Evolutionary conservation across 352 stramenopile species (phyloP).

Genomic region (Phytopythium kandeliae): DNA sequence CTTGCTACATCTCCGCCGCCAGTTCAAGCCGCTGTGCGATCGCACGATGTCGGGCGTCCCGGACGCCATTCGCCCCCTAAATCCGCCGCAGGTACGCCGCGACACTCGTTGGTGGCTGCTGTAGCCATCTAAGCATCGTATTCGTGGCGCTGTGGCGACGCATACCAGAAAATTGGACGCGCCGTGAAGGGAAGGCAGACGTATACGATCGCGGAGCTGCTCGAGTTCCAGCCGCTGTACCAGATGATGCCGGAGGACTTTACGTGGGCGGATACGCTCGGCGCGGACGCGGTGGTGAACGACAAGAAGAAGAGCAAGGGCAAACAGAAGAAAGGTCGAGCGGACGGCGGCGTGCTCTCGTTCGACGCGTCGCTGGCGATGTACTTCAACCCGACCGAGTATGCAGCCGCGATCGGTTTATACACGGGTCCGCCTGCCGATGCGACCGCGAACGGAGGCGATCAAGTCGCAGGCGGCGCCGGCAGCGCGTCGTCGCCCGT

Average conservation of each 20-base stretch:
- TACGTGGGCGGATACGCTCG: constrained; percentile 57
- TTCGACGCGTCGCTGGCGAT: constrained; percentile 71
- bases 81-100: constrained; percentile 27
- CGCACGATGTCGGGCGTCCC: constrained; percentile 28
- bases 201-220: constrained; percentile 59
- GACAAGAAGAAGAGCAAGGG: constrained; percentile 40
- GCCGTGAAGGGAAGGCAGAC: constrained; percentile 44
- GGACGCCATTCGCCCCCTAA: constrained; percentile 36
- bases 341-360: constrained; percentile 26
- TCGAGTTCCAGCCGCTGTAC: constrained; percentile 72
- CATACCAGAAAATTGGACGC: constrained; percentile 30
- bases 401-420: constrained; percentile 56
- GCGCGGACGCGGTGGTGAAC: constrained; percentile 34
- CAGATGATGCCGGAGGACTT: constrained; percentile 59
- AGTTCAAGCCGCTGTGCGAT: constrained; percentile 60
- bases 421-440: constrained; percentile 37
- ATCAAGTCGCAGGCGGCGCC: constrained; percentile 12
- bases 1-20: constrained; percentile 2
- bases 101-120: background rate
- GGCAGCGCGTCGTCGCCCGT: constrained; percentile 14
- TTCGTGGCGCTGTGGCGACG: background rate
- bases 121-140: constrained; percentile 2
- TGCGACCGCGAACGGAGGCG: constrained; percentile 5
- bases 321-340: constrained; percentile 37
- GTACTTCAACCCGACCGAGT: constrained; percentile 79